Conservation (phyloP, 2,329 filamentous ascomycete species). For the Aspergillus alliaceus region DNA sequence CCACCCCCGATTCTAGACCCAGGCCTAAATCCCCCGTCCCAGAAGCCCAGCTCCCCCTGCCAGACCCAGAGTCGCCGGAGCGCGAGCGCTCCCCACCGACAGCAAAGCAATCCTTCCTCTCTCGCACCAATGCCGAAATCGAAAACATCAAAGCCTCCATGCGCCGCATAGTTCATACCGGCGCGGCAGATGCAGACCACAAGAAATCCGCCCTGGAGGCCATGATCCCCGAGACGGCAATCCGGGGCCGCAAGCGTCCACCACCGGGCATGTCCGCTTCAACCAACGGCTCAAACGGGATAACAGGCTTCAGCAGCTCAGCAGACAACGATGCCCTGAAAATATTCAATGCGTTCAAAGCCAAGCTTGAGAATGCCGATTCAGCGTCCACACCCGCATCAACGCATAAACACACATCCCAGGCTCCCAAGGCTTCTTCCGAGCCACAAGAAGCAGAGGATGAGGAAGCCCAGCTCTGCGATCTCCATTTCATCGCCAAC, state of each 20-base stretch:
- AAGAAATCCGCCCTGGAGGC: constrained; percentile 50
- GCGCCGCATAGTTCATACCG: constrained; percentile 41
- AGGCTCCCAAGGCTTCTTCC: constrained; percentile 8
- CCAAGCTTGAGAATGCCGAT: constrained; percentile 62
- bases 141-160: constrained; percentile 48
- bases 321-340: constrained; percentile 66
- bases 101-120: constrained; percentile 37
- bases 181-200: constrained; percentile 31
- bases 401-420: constrained; percentile 7
- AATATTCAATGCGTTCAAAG: constrained; percentile 76
- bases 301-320: constrained; percentile 50
- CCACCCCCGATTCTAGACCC: constrained; percentile 32
- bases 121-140: constrained; percentile 47
- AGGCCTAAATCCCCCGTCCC: constrained; percentile 42
- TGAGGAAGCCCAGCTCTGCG: constrained; percentile 76
- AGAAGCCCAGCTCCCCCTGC: constrained; percentile 45
- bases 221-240: constrained; percentile 49
- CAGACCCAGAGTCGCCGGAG: constrained; percentile 43
- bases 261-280: constrained; percentile 34
- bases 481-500: constrained; percentile 92
- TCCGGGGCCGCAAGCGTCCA: constrained; percentile 47
- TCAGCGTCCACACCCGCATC: constrained; percentile 28
- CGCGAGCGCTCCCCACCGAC: constrained; percentile 29
- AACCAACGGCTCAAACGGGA: constrained; percentile 54
- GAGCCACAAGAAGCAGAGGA: constrained; percentile 34